A percentile compares a stretch with the other conserved stretches of the same genome.
phyloP scores from a whole-genome alignment of 2,329 filamentous ascomycete genomes.

The Phialophora expanda region DNA sequence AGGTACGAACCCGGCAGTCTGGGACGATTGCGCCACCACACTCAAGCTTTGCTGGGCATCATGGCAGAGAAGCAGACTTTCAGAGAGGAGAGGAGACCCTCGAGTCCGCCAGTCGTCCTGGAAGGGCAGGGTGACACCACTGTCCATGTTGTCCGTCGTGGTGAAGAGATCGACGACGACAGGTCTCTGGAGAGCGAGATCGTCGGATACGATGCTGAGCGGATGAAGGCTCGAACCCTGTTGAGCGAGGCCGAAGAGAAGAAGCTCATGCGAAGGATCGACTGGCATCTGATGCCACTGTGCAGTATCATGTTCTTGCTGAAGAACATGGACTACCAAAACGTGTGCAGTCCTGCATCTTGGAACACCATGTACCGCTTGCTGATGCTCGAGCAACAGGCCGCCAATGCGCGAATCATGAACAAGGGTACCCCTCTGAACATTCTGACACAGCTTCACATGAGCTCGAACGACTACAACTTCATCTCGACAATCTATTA shows the following conservation, averaged over 20 bases:
- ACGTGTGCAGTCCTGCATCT: conserved; percentile 35
- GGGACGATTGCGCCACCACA: neutral
- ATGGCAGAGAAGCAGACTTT: conserved; percentile 10
- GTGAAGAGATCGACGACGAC: conserved; percentile 19
- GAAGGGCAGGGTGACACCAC: conserved; percentile 1
- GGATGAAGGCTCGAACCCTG: conserved; percentile 43
- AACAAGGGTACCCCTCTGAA: conserved; percentile 46
- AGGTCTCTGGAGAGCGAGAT: conserved; percentile 24
- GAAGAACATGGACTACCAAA: conserved; percentile 44
- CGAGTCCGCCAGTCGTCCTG: conserved; percentile 8
- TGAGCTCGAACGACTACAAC: conserved; percentile 50
- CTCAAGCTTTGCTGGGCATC: conserved; percentile 13
- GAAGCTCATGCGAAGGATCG: conserved; percentile 51
- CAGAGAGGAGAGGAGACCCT: neutral
- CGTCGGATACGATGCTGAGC: conserved; percentile 42
- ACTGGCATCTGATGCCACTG: conserved; percentile 52
- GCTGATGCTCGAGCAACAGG: conserved; percentile 32
- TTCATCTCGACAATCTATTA: conserved; percentile 50
- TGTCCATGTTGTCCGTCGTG: conserved; percentile 22
- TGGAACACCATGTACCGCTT: neutral
- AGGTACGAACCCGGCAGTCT: neutral
- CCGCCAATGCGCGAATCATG: conserved; percentile 47
- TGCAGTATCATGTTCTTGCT: conserved; percentile 45
- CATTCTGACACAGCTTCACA: conserved; percentile 48
- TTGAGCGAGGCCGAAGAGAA: conserved; percentile 53